These are phyloP conservation scores for Candida broadrunensis DNA, from an alignment of 805 yeast genomes.

Conservation along the genomic window DNA sequence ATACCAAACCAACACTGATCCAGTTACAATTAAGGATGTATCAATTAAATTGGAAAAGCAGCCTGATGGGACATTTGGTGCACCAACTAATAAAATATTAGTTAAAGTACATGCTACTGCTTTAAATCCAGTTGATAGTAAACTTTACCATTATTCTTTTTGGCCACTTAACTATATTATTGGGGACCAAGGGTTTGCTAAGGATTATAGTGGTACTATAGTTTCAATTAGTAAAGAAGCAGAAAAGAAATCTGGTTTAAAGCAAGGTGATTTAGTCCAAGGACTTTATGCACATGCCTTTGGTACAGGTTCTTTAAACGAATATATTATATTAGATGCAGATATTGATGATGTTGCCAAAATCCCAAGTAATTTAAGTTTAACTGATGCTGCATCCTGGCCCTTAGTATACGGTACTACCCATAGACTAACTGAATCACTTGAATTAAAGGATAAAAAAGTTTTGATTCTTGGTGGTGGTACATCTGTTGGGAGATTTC, in stretches of 20 bases:
- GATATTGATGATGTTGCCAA: slow-evolving; percentile 4
- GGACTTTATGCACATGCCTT: slow-evolving; percentile 19
- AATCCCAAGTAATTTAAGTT: slow-evolving; percentile 46
- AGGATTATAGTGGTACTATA: slow-evolving; percentile 32
- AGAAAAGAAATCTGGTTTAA: slow-evolving; percentile 14
- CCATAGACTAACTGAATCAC: slow-evolving; percentile 28
- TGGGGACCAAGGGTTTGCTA: slow-evolving; percentile 24
- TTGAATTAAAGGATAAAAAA: slow-evolving; percentile 40
- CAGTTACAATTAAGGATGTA: slow-evolving; percentile 10
- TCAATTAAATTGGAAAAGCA: slow-evolving; percentile 4
- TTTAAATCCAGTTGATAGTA: slow-evolving; percentile 31
- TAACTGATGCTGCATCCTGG: slow-evolving; percentile 62
- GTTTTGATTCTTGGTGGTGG: slow-evolving; percentile 73
- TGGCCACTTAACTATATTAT: not conserved
- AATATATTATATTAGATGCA: slow-evolving; percentile 44
- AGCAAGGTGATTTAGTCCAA: slow-evolving; percentile 26
- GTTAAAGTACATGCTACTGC: slow-evolving; percentile 30
- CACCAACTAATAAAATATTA: slow-evolving; percentile 17
- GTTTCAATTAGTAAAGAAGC: slow-evolving; percentile 27
- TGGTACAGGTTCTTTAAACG: slow-evolving; percentile 41
- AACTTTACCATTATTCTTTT: slow-evolving; percentile 15
- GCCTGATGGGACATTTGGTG: slow-evolving; percentile 12
- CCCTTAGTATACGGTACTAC: slow-evolving; percentile 71
- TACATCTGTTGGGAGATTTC: slow-evolving; percentile 61
- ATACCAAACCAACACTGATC: slow-evolving; percentile 10